phyloP scores from a whole-genome alignment of 495 filamentous ascomycete genomes.

The Penicillium herquei region DNA sequence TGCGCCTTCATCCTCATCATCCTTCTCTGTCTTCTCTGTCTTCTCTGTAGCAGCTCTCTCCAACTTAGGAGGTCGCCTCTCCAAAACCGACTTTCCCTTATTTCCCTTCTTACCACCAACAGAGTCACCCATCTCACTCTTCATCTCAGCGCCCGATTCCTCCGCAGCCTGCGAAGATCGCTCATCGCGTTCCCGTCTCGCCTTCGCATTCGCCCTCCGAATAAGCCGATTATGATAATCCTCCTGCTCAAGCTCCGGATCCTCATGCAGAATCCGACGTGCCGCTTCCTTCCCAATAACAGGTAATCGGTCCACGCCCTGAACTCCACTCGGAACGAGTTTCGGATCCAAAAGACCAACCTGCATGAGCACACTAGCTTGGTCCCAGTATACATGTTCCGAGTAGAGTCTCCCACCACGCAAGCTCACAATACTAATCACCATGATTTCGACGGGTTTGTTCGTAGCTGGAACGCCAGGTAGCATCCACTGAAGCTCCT shows the following conservation, averaged over 20 bases:
- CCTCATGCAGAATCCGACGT: slow-evolving; percentile 62
- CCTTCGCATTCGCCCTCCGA: slow-evolving; percentile 26
- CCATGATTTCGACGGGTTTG: slow-evolving; percentile 63
- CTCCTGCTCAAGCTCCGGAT: slow-evolving; percentile 37
- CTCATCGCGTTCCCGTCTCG: slow-evolving; percentile 12
- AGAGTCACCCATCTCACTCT: slow-evolving; percentile 21
- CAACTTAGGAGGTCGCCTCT: slow-evolving; percentile 4
- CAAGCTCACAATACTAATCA: slow-evolving; percentile 74
- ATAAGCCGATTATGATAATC: slow-evolving; percentile 45
- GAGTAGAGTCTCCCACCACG: slow-evolving; percentile 72
- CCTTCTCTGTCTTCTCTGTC: slow-evolving; percentile 2
- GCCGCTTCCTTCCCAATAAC: slow-evolving; percentile 68
- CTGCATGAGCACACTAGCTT: slow-evolving; percentile 76
- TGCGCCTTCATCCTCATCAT: slow-evolving; percentile 17
- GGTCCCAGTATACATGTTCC: slow-evolving; percentile 89
- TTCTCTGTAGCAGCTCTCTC: slow-evolving; percentile 5
- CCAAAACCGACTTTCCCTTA: slow-evolving; percentile 26
- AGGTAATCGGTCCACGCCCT: slow-evolving; percentile 62
- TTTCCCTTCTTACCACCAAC: slow-evolving; percentile 8
- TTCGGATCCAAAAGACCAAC: slow-evolving; percentile 70
- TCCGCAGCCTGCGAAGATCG: slow-evolving; percentile 17
- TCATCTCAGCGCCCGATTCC: slow-evolving; percentile 26
- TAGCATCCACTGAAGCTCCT: slow-evolving; percentile 74
- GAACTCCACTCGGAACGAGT: slow-evolving; percentile 44
- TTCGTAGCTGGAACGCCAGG: slow-evolving; percentile 74